phyloP scores from a whole-genome alignment of 2,329 filamentous ascomycete genomes.

The Simplicillium sp. region DNA sequence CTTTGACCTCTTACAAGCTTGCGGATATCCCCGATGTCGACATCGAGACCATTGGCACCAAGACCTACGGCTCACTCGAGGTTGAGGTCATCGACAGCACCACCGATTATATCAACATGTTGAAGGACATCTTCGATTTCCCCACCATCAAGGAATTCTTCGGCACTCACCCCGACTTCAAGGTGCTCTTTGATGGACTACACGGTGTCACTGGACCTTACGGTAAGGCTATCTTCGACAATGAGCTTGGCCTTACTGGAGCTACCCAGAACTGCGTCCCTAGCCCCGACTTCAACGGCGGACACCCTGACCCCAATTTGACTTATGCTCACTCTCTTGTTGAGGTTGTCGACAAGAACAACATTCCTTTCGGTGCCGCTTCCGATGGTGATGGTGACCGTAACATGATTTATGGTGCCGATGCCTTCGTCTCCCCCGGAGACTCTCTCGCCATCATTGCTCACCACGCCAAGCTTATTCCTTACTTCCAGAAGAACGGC shows the following conservation, averaged over 20 bases:
- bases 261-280: constrained; percentile 86
- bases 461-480: constrained; percentile 91
- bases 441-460: constrained; percentile 98
- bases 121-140: constrained; percentile 99
- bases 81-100: constrained; percentile 94
- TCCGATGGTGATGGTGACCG: constrained; percentile 96
- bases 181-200: constrained; percentile 91
- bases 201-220: constrained; percentile 94
- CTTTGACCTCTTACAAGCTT: constrained; percentile 84
- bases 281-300: constrained; percentile 89
- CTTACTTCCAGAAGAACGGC: constrained; percentile 96
- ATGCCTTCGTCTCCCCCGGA: constrained; percentile 91
- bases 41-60: constrained; percentile 70
- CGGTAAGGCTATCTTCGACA: constrained; percentile 87
- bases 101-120: constrained; percentile 83
- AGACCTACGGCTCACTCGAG: constrained; percentile 77
- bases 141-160: constrained; percentile 93
- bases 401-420: constrained; percentile 99
- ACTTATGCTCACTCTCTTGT: constrained; percentile 94
- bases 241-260: constrained; percentile 75
- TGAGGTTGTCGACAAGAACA: constrained; percentile 81
- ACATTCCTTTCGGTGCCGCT: constrained; percentile 91
- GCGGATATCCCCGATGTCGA: constrained; percentile 80
- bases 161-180: constrained; percentile 78
- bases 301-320: constrained; percentile 95